Percentiles rank a stretch among this genome's conserved stretches.
Conservation (phyloP, 192 early-diverging fungal genomes). For the Pilobolus umbonatus region DNA sequence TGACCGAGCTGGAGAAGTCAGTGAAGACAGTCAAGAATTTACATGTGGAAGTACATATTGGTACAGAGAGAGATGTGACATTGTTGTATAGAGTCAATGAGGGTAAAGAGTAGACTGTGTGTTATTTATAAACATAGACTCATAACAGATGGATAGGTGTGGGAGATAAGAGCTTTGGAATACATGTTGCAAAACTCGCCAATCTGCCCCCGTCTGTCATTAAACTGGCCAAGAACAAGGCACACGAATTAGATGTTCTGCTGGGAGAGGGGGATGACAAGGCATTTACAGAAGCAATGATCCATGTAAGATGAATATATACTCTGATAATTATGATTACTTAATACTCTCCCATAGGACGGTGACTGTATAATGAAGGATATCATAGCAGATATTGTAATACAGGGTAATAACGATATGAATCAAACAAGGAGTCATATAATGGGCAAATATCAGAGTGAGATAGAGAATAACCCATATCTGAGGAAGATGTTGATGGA, state of each 20-base stretch:
- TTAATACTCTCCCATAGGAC: constrained; percentile 37
- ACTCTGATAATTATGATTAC: constrained; percentile 9
- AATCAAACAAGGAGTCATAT: constrained; percentile 40
- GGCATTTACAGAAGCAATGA: constrained; percentile 3
- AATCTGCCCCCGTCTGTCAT: constrained; percentile 85
- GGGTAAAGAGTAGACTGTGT: constrained; percentile 29
- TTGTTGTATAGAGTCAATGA: constrained; percentile 88
- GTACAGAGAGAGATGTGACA: constrained; percentile 61
- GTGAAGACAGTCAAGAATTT: constrained; percentile 77
- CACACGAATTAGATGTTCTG: constrained; percentile 69
- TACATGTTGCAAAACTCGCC: constrained; percentile 94
- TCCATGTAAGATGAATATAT: not conserved
- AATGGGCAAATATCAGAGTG: constrained; percentile 47
- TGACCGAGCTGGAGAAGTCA: constrained; percentile 74
- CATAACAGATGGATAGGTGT: constrained; percentile 41
- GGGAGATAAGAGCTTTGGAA: constrained; percentile 97
- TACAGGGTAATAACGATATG: constrained; percentile 31
- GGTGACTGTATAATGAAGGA: constrained; percentile 4
- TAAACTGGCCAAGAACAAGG: constrained; percentile 79
- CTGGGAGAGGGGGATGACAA: not conserved
- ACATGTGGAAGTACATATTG: constrained; percentile 76
- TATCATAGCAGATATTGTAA: constrained; percentile 35
- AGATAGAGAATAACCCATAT: constrained; percentile 59
- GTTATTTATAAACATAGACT: constrained; percentile 3
- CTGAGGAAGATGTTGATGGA: constrained; percentile 23